These are phyloP conservation scores for Postia placenta DNA, from an alignment of 768 basidiomycete species.

Conservation along the genomic window DNA sequence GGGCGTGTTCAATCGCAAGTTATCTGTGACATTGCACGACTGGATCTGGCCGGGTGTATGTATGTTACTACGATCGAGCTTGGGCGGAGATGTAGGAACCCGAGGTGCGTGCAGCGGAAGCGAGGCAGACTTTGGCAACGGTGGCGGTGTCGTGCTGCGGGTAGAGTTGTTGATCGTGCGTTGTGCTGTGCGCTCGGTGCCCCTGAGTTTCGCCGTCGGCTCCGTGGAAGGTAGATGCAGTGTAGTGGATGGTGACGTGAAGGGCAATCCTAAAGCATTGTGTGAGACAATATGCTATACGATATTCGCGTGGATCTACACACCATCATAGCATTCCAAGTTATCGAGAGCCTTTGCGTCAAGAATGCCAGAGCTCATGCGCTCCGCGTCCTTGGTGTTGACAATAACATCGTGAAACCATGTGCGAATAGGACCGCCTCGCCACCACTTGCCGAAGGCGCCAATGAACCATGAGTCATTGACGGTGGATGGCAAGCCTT, in stretches of 20 bases:
- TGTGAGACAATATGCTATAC: neutral
- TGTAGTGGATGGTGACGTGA: conserved; percentile 11
- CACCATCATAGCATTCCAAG: conserved; percentile 63
- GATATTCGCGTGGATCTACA: conserved; percentile 29
- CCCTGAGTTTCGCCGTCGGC: conserved; percentile 40
- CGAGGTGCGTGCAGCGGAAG: conserved; percentile 69
- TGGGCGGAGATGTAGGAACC: conserved; percentile 23
- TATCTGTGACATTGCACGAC: conserved; percentile 11
- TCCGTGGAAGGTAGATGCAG: conserved; percentile 15
- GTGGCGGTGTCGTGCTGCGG: conserved; percentile 74
- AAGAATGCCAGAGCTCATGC: conserved; percentile 73
- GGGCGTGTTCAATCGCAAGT: conserved; percentile 6
- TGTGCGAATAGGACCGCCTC: conserved; percentile 74
- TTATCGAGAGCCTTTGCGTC: conserved; percentile 69
- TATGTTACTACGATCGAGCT: conserved; percentile 10
- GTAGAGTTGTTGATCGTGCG: conserved; percentile 43
- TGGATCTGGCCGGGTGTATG: conserved; percentile 10
- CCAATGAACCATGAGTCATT: conserved; percentile 84
- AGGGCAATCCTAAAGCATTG: conserved; percentile 11
- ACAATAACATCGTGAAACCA: conserved; percentile 70
- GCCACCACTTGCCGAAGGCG: conserved; percentile 89
- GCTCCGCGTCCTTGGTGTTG: conserved; percentile 61
- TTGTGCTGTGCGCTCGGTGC: conserved; percentile 16
- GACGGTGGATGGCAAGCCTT: conserved; percentile 8
- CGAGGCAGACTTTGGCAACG: conserved; percentile 76